Evolutionary conservation across 2,329 filamentous ascomycete genomes (phyloP).

Genomic region (Fusarium scirpi): DNA sequence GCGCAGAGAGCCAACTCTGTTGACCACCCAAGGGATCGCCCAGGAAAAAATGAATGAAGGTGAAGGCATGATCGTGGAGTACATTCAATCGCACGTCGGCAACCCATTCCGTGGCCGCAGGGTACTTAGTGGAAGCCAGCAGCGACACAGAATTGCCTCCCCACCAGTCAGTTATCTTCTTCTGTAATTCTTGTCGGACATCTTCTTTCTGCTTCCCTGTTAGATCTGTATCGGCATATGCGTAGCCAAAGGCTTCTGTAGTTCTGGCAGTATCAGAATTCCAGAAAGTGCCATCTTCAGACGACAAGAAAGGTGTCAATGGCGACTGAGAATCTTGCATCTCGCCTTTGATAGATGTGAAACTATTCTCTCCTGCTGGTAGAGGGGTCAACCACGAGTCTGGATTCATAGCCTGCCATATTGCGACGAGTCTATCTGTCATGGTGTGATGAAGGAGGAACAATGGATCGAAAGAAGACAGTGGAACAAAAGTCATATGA

Average conservation of each 20-base stretch:
- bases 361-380: conserved; percentile 68
- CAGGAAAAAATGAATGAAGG: conserved; percentile 73
- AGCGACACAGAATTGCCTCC: conserved; percentile 33
- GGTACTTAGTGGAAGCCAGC: not conserved
- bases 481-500: conserved; percentile 77
- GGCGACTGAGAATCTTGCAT: conserved; percentile 67
- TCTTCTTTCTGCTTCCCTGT: conserved; percentile 42
- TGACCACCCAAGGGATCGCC: conserved; percentile 63
- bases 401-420: conserved; percentile 82
- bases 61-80: not conserved
- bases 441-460: conserved; percentile 84
- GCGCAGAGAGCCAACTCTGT: conserved; percentile 56
- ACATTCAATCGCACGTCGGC: conserved; percentile 74
- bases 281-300: conserved; percentile 72
- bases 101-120: conserved; percentile 68
- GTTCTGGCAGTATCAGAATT: conserved; percentile 72
- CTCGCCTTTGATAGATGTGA: conserved; percentile 67
- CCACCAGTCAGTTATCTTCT: conserved; percentile 65
- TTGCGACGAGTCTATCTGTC: conserved; percentile 78
- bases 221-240: conserved; percentile 72
- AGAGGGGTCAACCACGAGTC: conserved; percentile 73
- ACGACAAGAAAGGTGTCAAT: conserved; percentile 75
- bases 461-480: conserved; percentile 82
- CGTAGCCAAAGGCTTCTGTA: conserved; percentile 75
- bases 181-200: conserved; percentile 52